Evolutionary conservation across 2,329 filamentous ascomycete genomes (phyloP), one percentile per base, ranked within the genome.

Genomic region (Sphaceloma murrayae): DNA sequence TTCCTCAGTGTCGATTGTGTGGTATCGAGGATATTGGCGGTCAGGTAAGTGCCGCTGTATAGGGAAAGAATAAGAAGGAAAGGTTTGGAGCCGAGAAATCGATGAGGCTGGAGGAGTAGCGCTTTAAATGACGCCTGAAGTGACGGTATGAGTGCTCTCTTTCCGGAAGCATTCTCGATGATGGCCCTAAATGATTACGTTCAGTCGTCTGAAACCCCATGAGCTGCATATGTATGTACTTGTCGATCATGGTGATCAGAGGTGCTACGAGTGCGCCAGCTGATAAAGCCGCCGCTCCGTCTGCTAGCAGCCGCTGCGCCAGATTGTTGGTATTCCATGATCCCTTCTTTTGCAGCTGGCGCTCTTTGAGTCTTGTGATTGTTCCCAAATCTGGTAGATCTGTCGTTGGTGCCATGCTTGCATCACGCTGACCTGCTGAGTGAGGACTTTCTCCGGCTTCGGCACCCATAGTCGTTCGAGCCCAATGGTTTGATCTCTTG

Each of bases 21-120:
- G 0, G 89, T 95, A 67, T 96, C 89, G 59, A 94, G 77, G 9
- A 74, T 66, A 67, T 95, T 95, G 51, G 89, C 88, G 1, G 85
- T 86, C 9, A 91, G 67, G 67, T 95, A 95, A 48, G 89, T 96
- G 52, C 84, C 81, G 49, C 80, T 84, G 70, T 95, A 96, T 32
- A 94, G 70, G 43, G 67, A 66, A 49, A 69, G 64, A 58, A 87
- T 80, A 52, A 86, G 72, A 34, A 67, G 75, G 54, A 82, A 82
- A 1, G 82, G 81, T 48, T 75, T 76, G 39, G 77, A 77, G 58
- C 77, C 63, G 51, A 86, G 55, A 54, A 82, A 69, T 17, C 62
- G 55, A 47, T 78, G 77, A 0, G 82, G 82, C 6, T 68, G 71
- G n/a, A 68, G 53, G 46, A 82, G 36, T 42, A 86, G 67, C 29